Conservation (phyloP, 75 land plant species). For the Cunninghamia lanceolata region DNA sequence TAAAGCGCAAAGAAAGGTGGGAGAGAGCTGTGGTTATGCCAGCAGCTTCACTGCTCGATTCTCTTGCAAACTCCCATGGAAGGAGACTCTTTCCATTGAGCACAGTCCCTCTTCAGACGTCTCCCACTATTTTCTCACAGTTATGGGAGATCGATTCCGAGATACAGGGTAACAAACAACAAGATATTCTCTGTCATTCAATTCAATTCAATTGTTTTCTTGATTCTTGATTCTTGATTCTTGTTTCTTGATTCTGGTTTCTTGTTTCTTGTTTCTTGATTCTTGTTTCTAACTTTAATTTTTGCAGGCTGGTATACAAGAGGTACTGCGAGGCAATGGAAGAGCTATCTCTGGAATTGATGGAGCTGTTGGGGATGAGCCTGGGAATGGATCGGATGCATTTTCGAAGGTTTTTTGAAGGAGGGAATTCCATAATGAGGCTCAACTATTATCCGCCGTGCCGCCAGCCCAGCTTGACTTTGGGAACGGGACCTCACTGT, state of each 20-base stretch:
- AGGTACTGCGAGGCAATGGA: slow-evolving; percentile 46
- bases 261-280: not conserved
- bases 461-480: slow-evolving; percentile 27
- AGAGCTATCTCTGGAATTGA: slow-evolving; percentile 19
- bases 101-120: slow-evolving; percentile 13
- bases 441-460: slow-evolving; percentile 64
- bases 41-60: slow-evolving; percentile 47
- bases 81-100: slow-evolving; percentile 52
- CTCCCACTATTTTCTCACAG: slow-evolving; percentile 17
- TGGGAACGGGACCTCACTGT: slow-evolving; percentile 65
- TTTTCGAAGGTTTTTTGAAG: slow-evolving; percentile 37
- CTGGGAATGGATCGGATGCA: slow-evolving; percentile 33
- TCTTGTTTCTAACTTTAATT: not conserved
- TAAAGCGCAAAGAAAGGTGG: slow-evolving; percentile 29
- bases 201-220: not conserved
- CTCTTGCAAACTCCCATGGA: slow-evolving; percentile 57
- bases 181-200: not conserved
- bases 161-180: slow-evolving; percentile 19
- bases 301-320: slow-evolving; percentile 34
- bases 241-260: too few species aligned
- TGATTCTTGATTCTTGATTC: not conserved
- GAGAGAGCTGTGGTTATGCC: slow-evolving; percentile 49
- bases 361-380: slow-evolving; percentile 49
- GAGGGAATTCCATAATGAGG: slow-evolving; percentile 40
- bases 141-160: slow-evolving; percentile 16